Conservation (phyloP, 176 grass and related monocot species). For the Oryza meridionalis region DNA sequence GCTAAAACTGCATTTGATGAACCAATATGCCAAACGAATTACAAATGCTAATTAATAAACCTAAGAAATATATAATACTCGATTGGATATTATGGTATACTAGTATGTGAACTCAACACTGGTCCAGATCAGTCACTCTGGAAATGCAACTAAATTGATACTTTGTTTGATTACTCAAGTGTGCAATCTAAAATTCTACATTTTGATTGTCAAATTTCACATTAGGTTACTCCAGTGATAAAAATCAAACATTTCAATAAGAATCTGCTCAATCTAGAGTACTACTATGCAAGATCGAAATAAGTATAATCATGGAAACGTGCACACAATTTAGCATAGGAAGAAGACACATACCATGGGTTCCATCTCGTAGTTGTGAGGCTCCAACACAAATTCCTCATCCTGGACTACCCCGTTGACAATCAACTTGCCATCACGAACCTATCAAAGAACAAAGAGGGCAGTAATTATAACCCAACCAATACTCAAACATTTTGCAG, state of each 20-base stretch:
- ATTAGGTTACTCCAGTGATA: not conserved
- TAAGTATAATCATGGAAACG: not conserved
- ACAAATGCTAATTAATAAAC: not conserved
- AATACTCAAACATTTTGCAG: conserved; percentile 25
- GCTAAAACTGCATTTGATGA: not conserved
- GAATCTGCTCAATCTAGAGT: not conserved
- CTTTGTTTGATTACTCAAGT: not conserved
- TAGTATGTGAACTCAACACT: not conserved
- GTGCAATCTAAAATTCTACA: not conserved
- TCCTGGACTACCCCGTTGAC: conserved; percentile 76
- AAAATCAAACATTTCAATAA: not conserved
- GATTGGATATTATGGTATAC: no score
- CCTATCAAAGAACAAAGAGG: conserved; percentile 54
- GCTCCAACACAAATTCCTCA: conserved; percentile 87
- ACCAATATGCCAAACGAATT: not conserved
- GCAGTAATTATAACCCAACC: conserved; percentile 25
- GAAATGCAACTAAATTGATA: not conserved
- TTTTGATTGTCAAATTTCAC: not conserved
- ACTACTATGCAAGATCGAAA: not conserved
- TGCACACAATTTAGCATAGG: not conserved
- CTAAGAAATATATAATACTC: not conserved
- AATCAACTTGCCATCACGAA: conserved; percentile 80
- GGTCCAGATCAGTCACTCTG: not conserved
- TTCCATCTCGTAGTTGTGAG: conserved; percentile 76
- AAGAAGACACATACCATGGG: conserved; percentile 59